Percentiles rank a stretch among this genome's conserved stretches.
phyloP scores from a whole-genome alignment of 495 filamentous ascomycete species.

The Aspergillus avenaceus region DNA sequence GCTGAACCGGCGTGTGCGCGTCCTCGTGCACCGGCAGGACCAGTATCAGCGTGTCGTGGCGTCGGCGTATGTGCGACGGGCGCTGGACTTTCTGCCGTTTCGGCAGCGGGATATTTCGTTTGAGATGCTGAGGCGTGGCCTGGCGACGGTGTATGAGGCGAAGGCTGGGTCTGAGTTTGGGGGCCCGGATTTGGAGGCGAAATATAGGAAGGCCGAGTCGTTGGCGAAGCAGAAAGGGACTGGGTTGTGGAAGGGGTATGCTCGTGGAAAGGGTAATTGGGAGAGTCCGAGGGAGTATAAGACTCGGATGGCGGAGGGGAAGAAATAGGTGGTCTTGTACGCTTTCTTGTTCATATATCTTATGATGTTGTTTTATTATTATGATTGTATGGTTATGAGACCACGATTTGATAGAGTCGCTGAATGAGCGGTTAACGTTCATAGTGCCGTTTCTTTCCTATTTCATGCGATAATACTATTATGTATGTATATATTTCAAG shows the following conservation, averaged over 20 bases:
- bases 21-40: slow-evolving; percentile 74
- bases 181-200: slow-evolving; percentile 51
- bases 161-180: slow-evolving; percentile 88
- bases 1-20: slow-evolving; percentile 69
- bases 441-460: background rate
- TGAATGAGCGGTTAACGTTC: background rate
- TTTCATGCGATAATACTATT: no score
- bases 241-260: slow-evolving; percentile 80
- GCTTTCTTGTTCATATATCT: background rate
- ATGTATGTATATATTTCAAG: slow-evolving; percentile 3
- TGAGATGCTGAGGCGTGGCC: slow-evolving; percentile 78
- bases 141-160: slow-evolving; percentile 90
- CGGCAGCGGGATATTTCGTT: slow-evolving; percentile 75
- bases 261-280: slow-evolving; percentile 27
- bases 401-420: background rate
- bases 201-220: slow-evolving; percentile 68
- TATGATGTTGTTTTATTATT: slow-evolving; percentile 4
- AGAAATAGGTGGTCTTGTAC: background rate
- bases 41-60: slow-evolving; percentile 91
- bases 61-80: slow-evolving; percentile 70
- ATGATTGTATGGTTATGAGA: slow-evolving; percentile 2
- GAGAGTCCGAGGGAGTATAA: slow-evolving; percentile 90
- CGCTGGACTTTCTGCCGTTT: slow-evolving; percentile 52
- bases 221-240: slow-evolving; percentile 61
- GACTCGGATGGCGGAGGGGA: slow-evolving; percentile 60